Percentiles rank a stretch among this genome's conserved stretches.
phyloP scores from a whole-genome alignment of 306 rosid genomes.

The Dryas octopetala region DNA sequence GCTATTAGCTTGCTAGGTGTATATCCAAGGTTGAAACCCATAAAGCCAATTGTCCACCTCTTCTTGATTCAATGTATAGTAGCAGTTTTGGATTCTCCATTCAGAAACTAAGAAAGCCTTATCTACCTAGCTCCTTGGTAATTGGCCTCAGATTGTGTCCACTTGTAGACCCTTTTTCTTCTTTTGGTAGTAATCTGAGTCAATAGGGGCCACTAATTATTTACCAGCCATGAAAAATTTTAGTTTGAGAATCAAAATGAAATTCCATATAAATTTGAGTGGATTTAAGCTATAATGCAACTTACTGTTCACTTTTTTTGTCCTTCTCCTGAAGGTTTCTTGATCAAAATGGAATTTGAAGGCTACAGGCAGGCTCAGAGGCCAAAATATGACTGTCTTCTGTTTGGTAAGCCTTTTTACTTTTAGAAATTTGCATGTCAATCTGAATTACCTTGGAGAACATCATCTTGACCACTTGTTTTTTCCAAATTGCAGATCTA shows the following conservation, averaged over 20 bases:
- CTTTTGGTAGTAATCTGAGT: slow-evolving; percentile 44
- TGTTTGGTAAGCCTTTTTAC: slow-evolving; percentile 61
- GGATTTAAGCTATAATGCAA: slow-evolving; percentile 32
- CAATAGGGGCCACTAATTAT: slow-evolving; percentile 29
- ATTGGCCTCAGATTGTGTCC: slow-evolving; percentile 34
- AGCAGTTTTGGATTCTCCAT: slow-evolving; percentile 44
- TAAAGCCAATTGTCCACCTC: slow-evolving; percentile 32
- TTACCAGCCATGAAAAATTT: slow-evolving; percentile 25
- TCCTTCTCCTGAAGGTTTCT: slow-evolving; percentile 17
- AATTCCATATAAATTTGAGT: slow-evolving; percentile 34
- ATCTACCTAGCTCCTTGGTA: slow-evolving; percentile 20
- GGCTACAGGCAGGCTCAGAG: slow-evolving; percentile 60
- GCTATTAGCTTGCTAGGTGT: slow-evolving; percentile 3
- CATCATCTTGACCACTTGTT: slow-evolving; percentile 2
- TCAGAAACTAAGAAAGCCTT: slow-evolving; percentile 40
- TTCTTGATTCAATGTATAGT: slow-evolving; percentile 21
- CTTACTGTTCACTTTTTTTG: slow-evolving; percentile 16
- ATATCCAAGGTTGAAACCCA: slow-evolving; percentile 16
- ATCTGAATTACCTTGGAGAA: slow-evolving; percentile 17
- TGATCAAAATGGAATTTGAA: slow-evolving; percentile 67
- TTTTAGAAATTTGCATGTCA: slow-evolving; percentile 5
- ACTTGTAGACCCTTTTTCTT: slow-evolving; percentile 20
- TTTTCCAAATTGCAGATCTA: slow-evolving; percentile 53
- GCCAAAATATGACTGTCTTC: slow-evolving; percentile 82
- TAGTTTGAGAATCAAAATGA: slow-evolving; percentile 31